Conservation (phyloP, 2,329 filamentous ascomycete species). For the Exophiala bonariae region DNA sequence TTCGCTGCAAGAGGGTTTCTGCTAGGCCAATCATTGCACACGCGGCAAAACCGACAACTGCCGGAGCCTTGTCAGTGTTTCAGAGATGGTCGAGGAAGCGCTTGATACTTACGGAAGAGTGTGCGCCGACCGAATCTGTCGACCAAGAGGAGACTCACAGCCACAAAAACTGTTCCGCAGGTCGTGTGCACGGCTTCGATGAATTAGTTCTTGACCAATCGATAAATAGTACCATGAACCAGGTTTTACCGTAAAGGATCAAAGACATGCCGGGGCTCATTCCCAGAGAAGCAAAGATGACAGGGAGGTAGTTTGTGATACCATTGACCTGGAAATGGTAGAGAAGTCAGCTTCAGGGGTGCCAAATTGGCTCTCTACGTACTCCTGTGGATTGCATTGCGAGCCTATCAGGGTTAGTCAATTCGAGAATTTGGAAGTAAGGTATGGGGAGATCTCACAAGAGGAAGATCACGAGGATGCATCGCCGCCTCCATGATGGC, state of each 20-base stretch:
- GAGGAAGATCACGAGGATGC: not conserved
- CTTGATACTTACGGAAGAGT: slow-evolving; percentile 7
- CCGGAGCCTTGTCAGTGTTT: not conserved
- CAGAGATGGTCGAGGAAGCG: not conserved
- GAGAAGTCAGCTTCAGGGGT: too few species aligned
- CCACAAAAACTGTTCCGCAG: slow-evolving; percentile 53
- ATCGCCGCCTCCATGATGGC: slow-evolving; percentile 7
- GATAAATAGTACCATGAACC: too few species aligned
- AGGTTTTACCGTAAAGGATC: slow-evolving; percentile 35
- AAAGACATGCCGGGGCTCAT: slow-evolving; percentile 39
- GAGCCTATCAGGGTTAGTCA: not conserved
- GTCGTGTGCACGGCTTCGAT: slow-evolving; percentile 32
- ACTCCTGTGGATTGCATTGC: slow-evolving; percentile 32
- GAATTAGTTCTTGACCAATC: too few species aligned
- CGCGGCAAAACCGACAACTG: not conserved
- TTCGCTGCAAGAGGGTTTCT: slow-evolving; percentile 8
- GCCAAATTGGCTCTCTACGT: too few species aligned
- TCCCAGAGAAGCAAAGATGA: slow-evolving; percentile 38
- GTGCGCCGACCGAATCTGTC: slow-evolving; percentile 65
- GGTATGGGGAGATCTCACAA: not conserved
- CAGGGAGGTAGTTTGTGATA: slow-evolving; percentile 40
- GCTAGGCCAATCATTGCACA: not conserved
- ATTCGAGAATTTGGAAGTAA: not conserved
- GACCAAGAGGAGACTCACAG: slow-evolving; percentile 68
- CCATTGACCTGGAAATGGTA: slow-evolving; percentile 14